Conservation (phyloP, 1,284 basidiomycete genomes). For the Cryptococcus sp. region DNA sequence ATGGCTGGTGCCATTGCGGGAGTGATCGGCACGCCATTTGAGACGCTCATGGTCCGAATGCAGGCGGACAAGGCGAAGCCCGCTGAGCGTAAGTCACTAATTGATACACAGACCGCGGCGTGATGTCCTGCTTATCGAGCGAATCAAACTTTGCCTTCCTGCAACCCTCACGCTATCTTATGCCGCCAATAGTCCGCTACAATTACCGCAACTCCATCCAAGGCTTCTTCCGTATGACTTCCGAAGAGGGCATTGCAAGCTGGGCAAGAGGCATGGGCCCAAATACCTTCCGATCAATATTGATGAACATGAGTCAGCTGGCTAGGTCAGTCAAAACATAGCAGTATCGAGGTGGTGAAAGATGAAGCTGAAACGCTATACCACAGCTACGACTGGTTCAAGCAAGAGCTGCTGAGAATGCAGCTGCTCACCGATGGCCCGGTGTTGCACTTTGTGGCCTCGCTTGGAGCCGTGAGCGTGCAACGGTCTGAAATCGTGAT, state of each 20-base stretch:
- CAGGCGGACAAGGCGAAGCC: conserved; percentile 86
- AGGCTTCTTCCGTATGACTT: conserved; percentile 79
- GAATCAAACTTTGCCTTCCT: too few species aligned
- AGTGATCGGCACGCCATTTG: conserved; percentile 81
- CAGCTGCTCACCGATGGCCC: conserved; percentile 77
- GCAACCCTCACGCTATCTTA: too few species aligned
- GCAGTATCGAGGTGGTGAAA: background rate
- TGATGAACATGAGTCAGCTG: conserved; percentile 91
- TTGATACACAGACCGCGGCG: background rate
- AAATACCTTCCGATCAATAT: conserved; percentile 77
- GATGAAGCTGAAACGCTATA: background rate
- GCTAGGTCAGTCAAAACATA: conserved; percentile 62
- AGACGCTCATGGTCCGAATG: conserved; percentile 80
- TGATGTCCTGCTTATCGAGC: too few species aligned
- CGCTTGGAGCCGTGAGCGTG: conserved; percentile 73
- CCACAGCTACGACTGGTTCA: conserved; percentile 84
- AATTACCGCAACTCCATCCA: conserved; percentile 86
- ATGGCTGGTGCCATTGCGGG: conserved; percentile 78
- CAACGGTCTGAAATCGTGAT: background rate
- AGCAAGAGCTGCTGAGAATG: conserved; percentile 70
- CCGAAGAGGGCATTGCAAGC: conserved; percentile 75
- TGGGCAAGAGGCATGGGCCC: conserved; percentile 78
- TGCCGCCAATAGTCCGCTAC: conserved; percentile 61
- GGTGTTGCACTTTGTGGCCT: conserved; percentile 75
- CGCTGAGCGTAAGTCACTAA: conserved; percentile 58